Evolutionary conservation across 306 rosid genomes (phyloP).

Genomic region (Pyrus pyrifolia): DNA sequence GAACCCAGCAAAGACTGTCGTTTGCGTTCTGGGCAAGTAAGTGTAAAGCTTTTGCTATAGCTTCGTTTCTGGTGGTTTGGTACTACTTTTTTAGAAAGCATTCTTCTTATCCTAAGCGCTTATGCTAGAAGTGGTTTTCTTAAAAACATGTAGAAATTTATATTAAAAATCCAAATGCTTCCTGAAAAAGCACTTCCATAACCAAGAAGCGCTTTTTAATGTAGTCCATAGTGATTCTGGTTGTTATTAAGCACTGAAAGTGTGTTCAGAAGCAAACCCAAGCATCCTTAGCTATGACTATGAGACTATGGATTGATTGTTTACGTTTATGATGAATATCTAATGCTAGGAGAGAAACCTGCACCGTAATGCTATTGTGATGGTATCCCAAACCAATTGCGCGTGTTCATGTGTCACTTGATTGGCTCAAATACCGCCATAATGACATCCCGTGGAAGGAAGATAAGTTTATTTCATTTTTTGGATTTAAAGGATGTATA

Average conservation of each 20-base stretch:
- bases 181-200: neutral
- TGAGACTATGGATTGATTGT: neutral
- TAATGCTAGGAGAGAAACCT: neutral
- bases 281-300: neutral
- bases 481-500: neutral
- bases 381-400: neutral
- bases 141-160: too few species aligned
- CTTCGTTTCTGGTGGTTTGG: too few species aligned
- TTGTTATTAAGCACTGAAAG: too few species aligned
- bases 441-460: neutral
- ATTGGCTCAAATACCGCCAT: neutral
- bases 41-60: neutral
- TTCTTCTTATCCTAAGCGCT: too few species aligned
- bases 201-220: neutral
- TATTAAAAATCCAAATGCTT: too few species aligned
- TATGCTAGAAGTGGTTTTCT: neutral
- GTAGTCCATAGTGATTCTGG: too few species aligned
- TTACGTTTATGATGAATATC: neutral
- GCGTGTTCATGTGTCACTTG: too few species aligned
- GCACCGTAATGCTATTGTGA: neutral
- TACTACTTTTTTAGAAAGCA: too few species aligned
- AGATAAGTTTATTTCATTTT: slow-evolving; percentile 1
- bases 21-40: slow-evolving; percentile 74
- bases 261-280: neutral
- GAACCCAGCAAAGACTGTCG: slow-evolving; percentile 46